Evolutionary conservation across 2,329 filamentous ascomycete species (phyloP), one percentile per base, ranked within the genome.

Genomic region (Cryphonectria parasitica): DNA sequence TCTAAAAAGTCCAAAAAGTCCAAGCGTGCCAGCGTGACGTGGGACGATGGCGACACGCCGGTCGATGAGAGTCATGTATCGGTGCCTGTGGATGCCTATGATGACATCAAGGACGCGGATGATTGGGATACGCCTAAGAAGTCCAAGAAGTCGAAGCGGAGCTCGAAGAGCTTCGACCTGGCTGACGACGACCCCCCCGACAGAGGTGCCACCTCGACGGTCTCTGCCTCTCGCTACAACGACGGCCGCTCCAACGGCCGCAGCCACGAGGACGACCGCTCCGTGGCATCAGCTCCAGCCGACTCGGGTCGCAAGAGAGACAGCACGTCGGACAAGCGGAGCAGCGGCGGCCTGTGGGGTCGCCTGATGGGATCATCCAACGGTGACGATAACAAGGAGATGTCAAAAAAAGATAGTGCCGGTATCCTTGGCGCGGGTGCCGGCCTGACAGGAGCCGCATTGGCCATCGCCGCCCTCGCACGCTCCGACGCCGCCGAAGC

Each of bases 341-440:
- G 80, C 31, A 80, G 78, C 65, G 80, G 83, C 52, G 79, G 85
- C 34, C 82, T 88, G 73, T 87, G 87, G 68, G 82, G 81, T 75
- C 81, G 86, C 72, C 82, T 85, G 78, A 85, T 83, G 74, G 80
- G 77, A 72, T 80, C 81, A 34, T 52, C 63, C 15, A 80, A 81
- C 64, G 81, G 81, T 70, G 77, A 73, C 68, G 79, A 79, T 45
- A 79, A 81, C 45, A 79, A 81, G 69, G 78, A 81, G 66, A 78
- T 77, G 74, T 72, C 75, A 78, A 71, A 74, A 81, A 80, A 90
- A 90, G 89, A 81, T 90, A 88, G 87, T 85, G 87, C 89, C 88
- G 88, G 83, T 86, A 90, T 85, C 86, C 84, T 87, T 88, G 88
- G 88, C 88, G 87, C 86, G 84, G 88, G 88, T 90, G 89, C 83